These are phyloP conservation scores for Tephrocybe sp. DNA, from an alignment of 768 basidiomycete species.

Conservation along the genomic window DNA sequence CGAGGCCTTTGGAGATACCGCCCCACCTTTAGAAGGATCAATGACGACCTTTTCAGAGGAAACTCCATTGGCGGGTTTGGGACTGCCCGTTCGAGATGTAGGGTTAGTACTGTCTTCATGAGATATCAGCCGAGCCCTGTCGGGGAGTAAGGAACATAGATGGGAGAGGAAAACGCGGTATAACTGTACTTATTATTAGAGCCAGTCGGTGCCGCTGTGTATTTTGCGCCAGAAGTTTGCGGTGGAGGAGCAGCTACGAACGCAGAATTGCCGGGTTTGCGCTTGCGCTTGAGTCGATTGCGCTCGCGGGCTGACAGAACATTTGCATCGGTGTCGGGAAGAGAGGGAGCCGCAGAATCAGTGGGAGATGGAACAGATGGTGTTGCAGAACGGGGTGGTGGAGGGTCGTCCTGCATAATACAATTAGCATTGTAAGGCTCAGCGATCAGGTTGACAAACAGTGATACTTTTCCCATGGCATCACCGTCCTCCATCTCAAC, in stretches of 20 bases:
- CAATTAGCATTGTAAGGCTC: conserved; percentile 43
- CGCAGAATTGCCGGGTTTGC: conserved; percentile 82
- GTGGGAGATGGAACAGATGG: conserved; percentile 56
- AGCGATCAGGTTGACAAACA: conserved; percentile 26
- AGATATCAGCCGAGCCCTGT: conserved; percentile 73
- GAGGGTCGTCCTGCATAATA: conserved; percentile 38
- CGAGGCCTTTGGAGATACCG: conserved; percentile 75
- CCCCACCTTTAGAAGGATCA: conserved; percentile 84
- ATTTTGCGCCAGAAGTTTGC: conserved; percentile 60
- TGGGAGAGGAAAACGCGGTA: background rate
- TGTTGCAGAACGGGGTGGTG: conserved; percentile 43
- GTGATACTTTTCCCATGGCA: conserved; percentile 36
- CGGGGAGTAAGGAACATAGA: conserved; percentile 5
- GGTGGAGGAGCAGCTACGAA: conserved; percentile 78
- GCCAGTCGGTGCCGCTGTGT: conserved; percentile 55
- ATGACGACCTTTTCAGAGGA: conserved; percentile 67
- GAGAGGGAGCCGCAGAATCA: conserved; percentile 38
- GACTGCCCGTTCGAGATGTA: conserved; percentile 60
- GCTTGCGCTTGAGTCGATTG: conserved; percentile 92
- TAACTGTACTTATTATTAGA: conserved; percentile 55
- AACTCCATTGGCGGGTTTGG: conserved; percentile 41
- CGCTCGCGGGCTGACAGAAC: conserved; percentile 89
- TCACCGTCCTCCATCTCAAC: conserved; percentile 42
- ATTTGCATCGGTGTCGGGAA: conserved; percentile 45
- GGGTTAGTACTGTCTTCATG: conserved; percentile 53